Evolutionary conservation across 2,329 filamentous ascomycete genomes (phyloP).

Genomic region (Apiospora koreana): DNA sequence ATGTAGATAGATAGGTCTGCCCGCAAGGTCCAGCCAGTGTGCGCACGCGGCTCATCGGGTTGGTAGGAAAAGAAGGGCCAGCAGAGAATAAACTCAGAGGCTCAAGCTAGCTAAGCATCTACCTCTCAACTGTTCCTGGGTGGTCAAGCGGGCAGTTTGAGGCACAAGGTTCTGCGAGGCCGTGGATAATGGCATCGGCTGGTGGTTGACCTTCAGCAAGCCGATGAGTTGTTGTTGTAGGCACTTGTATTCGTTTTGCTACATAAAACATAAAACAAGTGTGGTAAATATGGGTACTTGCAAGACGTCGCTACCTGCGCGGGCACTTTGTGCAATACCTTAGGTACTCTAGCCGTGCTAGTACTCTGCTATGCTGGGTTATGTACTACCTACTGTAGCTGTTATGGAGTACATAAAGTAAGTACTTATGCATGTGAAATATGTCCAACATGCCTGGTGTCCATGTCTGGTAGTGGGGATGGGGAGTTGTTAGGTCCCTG

Average conservation of each 20-base stretch:
- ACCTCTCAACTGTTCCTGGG: neutral
- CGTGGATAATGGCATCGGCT: neutral
- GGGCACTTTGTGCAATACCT: no score
- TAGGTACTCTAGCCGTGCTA: no score
- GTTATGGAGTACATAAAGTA: no score
- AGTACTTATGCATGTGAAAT: no score
- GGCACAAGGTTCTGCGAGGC: neutral
- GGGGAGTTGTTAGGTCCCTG: neutral
- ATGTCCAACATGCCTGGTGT: neutral
- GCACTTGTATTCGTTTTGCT: neutral
- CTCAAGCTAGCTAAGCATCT: neutral
- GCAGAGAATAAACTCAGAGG: no score
- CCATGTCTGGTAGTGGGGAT: neutral
- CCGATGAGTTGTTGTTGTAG: neutral
- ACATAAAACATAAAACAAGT: neutral
- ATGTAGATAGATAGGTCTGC: neutral
- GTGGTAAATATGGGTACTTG: neutral
- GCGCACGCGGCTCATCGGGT: no score
- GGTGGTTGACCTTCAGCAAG: neutral
- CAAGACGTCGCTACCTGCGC: neutral
- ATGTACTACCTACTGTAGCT: no score
- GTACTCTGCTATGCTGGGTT: no score
- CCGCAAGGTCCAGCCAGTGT: neutral
- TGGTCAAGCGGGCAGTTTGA: neutral
- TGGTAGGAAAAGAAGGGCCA: neutral